Base-by-base conservation (phyloP, 257 asterid genomes). In the Cynanchum wilfordii region DNA sequence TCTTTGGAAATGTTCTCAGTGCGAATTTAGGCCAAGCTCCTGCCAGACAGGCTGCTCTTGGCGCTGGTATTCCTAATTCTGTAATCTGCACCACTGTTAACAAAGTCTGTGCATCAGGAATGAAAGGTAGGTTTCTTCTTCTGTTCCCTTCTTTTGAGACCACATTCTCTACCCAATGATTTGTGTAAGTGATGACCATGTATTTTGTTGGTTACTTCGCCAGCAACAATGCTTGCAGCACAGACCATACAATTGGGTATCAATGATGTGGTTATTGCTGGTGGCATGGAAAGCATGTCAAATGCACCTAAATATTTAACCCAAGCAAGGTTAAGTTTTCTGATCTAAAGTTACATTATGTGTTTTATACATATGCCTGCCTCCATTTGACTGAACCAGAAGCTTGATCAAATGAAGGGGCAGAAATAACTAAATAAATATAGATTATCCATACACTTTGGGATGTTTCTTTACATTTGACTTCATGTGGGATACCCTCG, bases 11-110 rank as follows among this genome's bases (percentile, higher is more conserved):
- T 79, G 97, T 94, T 77, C 94, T 94, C 30, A 84, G 95, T 75
- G 96, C 97, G n/a, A 94, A 94, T 84, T 87, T 94, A 86, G 98
- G 98, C 76, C 98, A 91, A 86, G 98, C 98, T 78, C 98, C 98
- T 19, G 98, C 98, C n/a, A 86, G 97, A 81, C 98, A 94, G 79
- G 97, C 96, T 76, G 97, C 97, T 60, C 81, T 94, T 69, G 97
- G 97, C 78, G 99, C 97, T 15, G 97, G 97, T 25, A 71, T 94
- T 74, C 99, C 97, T 22, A 67, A 86, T 72, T 85, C 97, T 5
- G 99, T 88, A n/a, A 72, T 86, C 84, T 94, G 99, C 88, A 94
- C 97, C 33, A 86, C 96, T 72, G 78, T 94, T 76, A 91, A 94
- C 79, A 94, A 94, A 89, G 99, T 94, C 13, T 94, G 99, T 77